These are phyloP conservation scores for Massarina eburnea DNA, from an alignment of 2,329 filamentous ascomycete species.

Conservation along the genomic window DNA sequence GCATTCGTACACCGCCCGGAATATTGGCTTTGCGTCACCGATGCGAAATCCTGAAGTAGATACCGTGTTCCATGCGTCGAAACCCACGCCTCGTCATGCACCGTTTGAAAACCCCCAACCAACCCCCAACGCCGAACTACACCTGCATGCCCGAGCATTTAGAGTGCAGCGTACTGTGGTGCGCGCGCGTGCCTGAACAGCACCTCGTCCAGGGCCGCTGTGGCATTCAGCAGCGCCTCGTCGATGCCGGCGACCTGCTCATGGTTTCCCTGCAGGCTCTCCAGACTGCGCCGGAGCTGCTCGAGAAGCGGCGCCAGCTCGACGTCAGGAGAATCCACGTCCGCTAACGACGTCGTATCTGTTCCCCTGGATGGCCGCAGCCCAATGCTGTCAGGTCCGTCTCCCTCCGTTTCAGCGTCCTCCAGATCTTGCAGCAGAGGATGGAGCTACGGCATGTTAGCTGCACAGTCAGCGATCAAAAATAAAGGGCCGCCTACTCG, in stretches of 20 bases:
- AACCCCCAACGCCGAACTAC: constrained; percentile 19
- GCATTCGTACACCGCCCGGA: constrained; percentile 6
- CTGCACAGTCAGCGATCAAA: constrained; percentile 6
- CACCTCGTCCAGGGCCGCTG: constrained; percentile 37
- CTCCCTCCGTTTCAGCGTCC: constrained; percentile 16
- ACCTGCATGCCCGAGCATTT: constrained; percentile 32
- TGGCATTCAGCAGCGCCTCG: constrained; percentile 31
- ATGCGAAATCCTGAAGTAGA: constrained; percentile 18
- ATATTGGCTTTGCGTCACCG: constrained; percentile 24
- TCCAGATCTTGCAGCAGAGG: constrained; percentile 30
- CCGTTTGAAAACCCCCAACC: constrained; percentile 16
- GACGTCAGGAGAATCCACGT: constrained; percentile 32
- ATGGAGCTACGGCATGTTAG: constrained; percentile 35
- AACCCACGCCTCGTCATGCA: constrained; percentile 21
- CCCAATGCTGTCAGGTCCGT: constrained; percentile 36
- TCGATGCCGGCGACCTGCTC: constrained; percentile 39
- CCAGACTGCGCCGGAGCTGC: constrained; percentile 42
- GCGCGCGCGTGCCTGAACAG: constrained; percentile 35
- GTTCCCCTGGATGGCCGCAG: constrained; percentile 21
- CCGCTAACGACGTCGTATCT: constrained; percentile 11
- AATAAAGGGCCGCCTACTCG: constrained; percentile 21
- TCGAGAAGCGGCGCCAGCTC: constrained; percentile 38
- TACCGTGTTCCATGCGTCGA: constrained; percentile 11
- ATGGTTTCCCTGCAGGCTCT: constrained; percentile 43
- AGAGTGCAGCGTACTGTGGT: constrained; percentile 36